A percentile compares a stretch with the other conserved stretches of the same genome.
Evolutionary conservation across 1,139 yeast genomes (phyloP).

Genomic region (Yamadazyma oceani): DNA sequence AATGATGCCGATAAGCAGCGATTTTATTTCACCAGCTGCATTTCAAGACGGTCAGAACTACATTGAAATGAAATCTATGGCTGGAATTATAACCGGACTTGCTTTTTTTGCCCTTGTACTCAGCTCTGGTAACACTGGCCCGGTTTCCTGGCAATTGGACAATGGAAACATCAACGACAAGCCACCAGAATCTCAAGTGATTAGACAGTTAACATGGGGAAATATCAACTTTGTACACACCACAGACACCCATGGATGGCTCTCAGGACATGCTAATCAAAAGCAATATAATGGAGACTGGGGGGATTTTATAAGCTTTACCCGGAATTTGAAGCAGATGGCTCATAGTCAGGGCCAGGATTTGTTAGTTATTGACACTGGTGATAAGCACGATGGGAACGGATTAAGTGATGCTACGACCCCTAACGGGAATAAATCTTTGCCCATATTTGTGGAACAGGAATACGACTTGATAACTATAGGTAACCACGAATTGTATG

Average conservation of each 20-base stretch:
- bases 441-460: constrained; percentile 60
- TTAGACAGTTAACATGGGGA: constrained; percentile 59
- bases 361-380: constrained; percentile 76
- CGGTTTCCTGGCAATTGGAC: too few species aligned
- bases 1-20: too few species aligned
- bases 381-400: constrained; percentile 94
- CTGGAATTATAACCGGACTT: too few species aligned
- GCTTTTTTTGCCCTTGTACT: too few species aligned
- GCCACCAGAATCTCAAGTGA: background rate
- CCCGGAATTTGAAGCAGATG: constrained; percentile 43
- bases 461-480: constrained; percentile 80
- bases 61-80: too few species aligned
- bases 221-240: constrained; percentile 84
- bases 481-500: constrained; percentile 91
- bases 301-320: constrained; percentile 87
- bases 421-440: constrained; percentile 68
- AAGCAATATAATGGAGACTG: constrained; percentile 78
- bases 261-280: constrained; percentile 82
- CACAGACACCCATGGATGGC: constrained; percentile 97
- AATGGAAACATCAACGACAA: too few species aligned
- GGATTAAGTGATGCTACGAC: constrained; percentile 78
- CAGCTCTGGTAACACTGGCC: too few species aligned
- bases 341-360: constrained; percentile 56
- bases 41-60: too few species aligned
- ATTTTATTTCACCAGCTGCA: too few species aligned